Evolutionary conservation across 2,329 filamentous ascomycete species (phyloP).

Genomic region (Cladophialophora exuberans): DNA sequence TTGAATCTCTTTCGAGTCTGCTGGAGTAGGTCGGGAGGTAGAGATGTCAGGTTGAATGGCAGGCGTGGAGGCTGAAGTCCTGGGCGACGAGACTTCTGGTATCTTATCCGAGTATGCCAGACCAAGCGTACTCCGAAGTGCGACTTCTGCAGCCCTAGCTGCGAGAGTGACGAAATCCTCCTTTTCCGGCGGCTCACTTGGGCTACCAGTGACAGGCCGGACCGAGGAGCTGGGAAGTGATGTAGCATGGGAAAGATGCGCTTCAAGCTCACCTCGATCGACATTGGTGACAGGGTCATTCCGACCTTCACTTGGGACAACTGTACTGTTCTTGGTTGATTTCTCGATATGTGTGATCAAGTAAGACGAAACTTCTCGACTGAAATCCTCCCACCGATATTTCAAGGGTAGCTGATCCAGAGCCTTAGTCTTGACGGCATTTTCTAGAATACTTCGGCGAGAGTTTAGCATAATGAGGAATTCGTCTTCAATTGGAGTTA

Average conservation of each 20-base stretch:
- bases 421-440: slow-evolving; percentile 56
- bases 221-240: slow-evolving; percentile 19
- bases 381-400: slow-evolving; percentile 67
- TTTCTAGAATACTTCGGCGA: slow-evolving; percentile 60
- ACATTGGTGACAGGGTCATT: slow-evolving; percentile 13
- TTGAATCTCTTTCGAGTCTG: slow-evolving; percentile 14
- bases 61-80: slow-evolving; percentile 4
- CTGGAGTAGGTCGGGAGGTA: slow-evolving; percentile 1
- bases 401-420: slow-evolving; percentile 58
- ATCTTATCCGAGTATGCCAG: slow-evolving; percentile 23
- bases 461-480: slow-evolving; percentile 60
- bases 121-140: slow-evolving; percentile 46
- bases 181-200: slow-evolving; percentile 33
- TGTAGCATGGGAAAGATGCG: slow-evolving; percentile 33
- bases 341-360: slow-evolving; percentile 53
- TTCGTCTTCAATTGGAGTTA: slow-evolving; percentile 63
- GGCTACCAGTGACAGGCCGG: too few species aligned
- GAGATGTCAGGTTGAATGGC: slow-evolving; percentile 8
- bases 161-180: slow-evolving; percentile 53
- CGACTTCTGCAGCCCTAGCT: slow-evolving; percentile 52
- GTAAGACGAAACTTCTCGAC: slow-evolving; percentile 61
- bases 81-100: slow-evolving; percentile 32
- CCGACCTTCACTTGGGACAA: background rate
- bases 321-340: slow-evolving; percentile 3
- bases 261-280: slow-evolving; percentile 21